A percentile compares a stretch with the other conserved stretches of the same genome.
phyloP scores from a whole-genome alignment of 768 basidiomycete genomes.

The Russula olivacea region DNA sequence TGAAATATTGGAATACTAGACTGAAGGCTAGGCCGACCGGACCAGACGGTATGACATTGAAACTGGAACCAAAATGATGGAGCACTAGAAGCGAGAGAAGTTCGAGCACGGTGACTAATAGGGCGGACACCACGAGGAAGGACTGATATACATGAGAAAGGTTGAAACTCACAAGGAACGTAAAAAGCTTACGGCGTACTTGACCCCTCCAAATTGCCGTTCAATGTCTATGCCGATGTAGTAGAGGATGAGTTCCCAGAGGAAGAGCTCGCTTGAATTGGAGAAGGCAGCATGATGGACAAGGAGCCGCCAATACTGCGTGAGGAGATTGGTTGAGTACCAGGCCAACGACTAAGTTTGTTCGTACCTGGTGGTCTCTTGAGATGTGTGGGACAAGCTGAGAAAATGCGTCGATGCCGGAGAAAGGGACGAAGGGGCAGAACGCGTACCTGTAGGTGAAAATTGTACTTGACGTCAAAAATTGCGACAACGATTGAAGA shows the following conservation, averaged over 20 bases:
- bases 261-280: constrained; percentile 80
- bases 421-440: constrained; percentile 12
- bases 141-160: constrained; percentile 46
- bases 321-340: background rate
- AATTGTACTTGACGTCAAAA: constrained; percentile 84
- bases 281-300: constrained; percentile 70
- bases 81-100: constrained; percentile 60
- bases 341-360: constrained; percentile 1
- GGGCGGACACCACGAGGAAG: constrained; percentile 60
- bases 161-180: background rate
- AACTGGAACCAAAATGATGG: constrained; percentile 45
- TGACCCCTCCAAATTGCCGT: constrained; percentile 78
- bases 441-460: constrained; percentile 67
- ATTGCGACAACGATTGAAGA: constrained; percentile 70
- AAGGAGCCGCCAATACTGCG: constrained; percentile 80
- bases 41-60: constrained; percentile 73
- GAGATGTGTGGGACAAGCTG: constrained; percentile 86
- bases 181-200: constrained; percentile 66
- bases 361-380: constrained; percentile 75
- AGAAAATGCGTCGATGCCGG: background rate
- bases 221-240: constrained; percentile 68
- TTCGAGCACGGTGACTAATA: constrained; percentile 63
- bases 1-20: constrained; percentile 75
- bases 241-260: constrained; percentile 70
- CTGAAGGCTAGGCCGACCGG: constrained; percentile 72